phyloP scores from a whole-genome alignment of 805 yeast genomes.

The Hanseniaspora pseudoguilliermondii region DNA sequence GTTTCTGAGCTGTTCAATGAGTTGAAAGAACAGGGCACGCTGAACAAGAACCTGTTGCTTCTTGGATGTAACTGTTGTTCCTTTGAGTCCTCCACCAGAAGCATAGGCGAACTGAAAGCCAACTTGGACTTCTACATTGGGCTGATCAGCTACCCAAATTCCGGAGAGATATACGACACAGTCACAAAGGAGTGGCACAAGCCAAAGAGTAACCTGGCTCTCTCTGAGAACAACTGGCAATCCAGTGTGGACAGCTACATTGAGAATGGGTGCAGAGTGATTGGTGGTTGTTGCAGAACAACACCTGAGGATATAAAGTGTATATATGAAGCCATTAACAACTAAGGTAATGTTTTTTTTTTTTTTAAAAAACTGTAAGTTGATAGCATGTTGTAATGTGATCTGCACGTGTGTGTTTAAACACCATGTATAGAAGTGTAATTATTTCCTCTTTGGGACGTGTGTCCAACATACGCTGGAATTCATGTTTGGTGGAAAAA shows the following conservation, averaged over 20 bases:
- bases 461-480: too few relatives aligned
- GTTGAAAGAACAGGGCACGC: not conserved
- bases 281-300: slow-evolving; percentile 73
- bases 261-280: slow-evolving; percentile 32
- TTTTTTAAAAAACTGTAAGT: too few relatives aligned
- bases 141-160: slow-evolving; percentile 47
- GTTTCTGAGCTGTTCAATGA: not conserved
- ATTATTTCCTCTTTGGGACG: too few relatives aligned
- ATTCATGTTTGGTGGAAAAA: too few relatives aligned
- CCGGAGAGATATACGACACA: slow-evolving; percentile 55
- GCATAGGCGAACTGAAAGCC: not conserved
- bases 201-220: slow-evolving; percentile 15
- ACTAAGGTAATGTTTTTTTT: not conserved
- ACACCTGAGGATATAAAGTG: slow-evolving; percentile 34
- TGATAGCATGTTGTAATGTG: too few relatives aligned
- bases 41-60: slow-evolving; percentile 3
- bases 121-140: slow-evolving; percentile 5
- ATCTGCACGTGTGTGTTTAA: too few relatives aligned
- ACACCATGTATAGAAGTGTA: too few relatives aligned
- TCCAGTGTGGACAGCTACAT: slow-evolving; percentile 27
- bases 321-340: slow-evolving; percentile 12
- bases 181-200: slow-evolving; percentile 33
- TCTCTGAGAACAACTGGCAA: slow-evolving; percentile 17
- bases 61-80: slow-evolving; percentile 62
- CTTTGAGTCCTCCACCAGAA: slow-evolving; percentile 3